Conservation (phyloP, 2,329 filamentous ascomycete species). For the Verticillium klebahnii region DNA sequence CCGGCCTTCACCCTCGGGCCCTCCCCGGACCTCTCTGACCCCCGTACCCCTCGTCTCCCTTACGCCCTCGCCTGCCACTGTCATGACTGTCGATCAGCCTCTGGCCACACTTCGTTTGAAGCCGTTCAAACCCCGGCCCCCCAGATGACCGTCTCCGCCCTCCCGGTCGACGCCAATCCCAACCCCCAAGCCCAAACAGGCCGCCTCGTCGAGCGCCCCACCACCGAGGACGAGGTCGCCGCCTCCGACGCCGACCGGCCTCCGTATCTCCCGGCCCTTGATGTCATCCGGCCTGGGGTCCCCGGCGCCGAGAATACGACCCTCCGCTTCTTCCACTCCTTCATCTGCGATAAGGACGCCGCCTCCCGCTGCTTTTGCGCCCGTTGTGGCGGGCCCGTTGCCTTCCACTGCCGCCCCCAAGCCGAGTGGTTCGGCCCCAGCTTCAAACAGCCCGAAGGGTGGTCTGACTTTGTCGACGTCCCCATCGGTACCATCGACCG, state of each 20-base stretch:
- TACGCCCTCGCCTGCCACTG: conserved; percentile 17
- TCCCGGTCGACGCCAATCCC: conserved; percentile 1
- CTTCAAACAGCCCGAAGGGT: conserved; percentile 1
- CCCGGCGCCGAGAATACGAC: conserved; percentile 10
- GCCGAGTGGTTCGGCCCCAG: conserved; percentile 2
- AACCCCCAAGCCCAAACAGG: background rate
- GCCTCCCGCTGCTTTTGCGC: conserved; percentile 20
- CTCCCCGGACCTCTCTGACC: conserved; percentile 5
- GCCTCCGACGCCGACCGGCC: conserved; percentile 2
- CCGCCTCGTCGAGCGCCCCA: conserved; percentile 1
- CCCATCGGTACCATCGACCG: background rate
- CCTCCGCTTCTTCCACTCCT: conserved; percentile 20
- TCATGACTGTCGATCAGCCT: conserved; percentile 17
- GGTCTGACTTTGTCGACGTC: conserved; percentile 1
- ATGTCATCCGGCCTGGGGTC: conserved; percentile 12
- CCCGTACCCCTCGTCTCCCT: conserved; percentile 11
- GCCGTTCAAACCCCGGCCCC: conserved; percentile 7
- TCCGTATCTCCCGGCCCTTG: conserved; percentile 4
- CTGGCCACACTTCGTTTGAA: conserved; percentile 4
- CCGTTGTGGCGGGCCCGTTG: conserved; percentile 15
- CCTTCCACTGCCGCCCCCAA: background rate
- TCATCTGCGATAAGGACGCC: conserved; percentile 6
- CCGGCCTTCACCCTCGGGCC: conserved; percentile 7
- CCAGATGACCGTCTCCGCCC: conserved; percentile 17
- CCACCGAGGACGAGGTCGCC: background rate